Base-by-base conservation (phyloP, 140 eudicot genomes). In the Stevia rebaudiana region DNA sequence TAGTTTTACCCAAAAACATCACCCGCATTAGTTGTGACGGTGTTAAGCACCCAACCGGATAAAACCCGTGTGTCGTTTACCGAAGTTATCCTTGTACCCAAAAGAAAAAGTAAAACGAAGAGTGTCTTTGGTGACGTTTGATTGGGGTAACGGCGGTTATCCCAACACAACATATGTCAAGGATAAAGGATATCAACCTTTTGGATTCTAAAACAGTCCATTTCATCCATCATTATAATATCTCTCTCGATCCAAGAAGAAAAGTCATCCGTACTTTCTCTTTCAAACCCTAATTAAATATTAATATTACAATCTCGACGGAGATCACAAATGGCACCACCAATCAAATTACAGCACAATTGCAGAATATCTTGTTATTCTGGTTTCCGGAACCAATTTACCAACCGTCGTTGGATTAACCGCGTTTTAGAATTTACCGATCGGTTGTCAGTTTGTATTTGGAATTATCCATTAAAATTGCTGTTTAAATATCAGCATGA, bases 271-370 rank as follows among this genome's bases (percentile, higher is more conserved):
- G 33, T n/a, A n/a, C n/a, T n/a, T 11, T 43, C 53, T 9, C 21
- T 55, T 56, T 56, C 60, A 31, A 73, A 44, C 78, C 67, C 61
- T 65, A 64, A 65, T 64, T 31, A 7, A 19, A 54, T 44, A 56
- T 7, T 10, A 19, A 54, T 44, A 56, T 7, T 61, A 21, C 18
- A 39, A 18, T 28, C 31, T 37, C 18, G 79, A 59, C 79, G 79
- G 79, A 74, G 79, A 67, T 67, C 64, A 67, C 79, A 74, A 74
- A 67, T 74, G 74, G 74, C 74, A 42, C 23, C 8, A 3, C 30
- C 28, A 40, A 52, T 64, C 51, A 31, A 62, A 10, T 11, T 47
- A 25, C 67, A 23, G 74, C 36, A 59, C 19, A 16, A 59, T 41
- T 30, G 11, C 1, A 46, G 79, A 74, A 74, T 74, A 74, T 74